Base-by-base conservation (phyloP, 306 rosid species). In the Parietaria judaica region DNA sequence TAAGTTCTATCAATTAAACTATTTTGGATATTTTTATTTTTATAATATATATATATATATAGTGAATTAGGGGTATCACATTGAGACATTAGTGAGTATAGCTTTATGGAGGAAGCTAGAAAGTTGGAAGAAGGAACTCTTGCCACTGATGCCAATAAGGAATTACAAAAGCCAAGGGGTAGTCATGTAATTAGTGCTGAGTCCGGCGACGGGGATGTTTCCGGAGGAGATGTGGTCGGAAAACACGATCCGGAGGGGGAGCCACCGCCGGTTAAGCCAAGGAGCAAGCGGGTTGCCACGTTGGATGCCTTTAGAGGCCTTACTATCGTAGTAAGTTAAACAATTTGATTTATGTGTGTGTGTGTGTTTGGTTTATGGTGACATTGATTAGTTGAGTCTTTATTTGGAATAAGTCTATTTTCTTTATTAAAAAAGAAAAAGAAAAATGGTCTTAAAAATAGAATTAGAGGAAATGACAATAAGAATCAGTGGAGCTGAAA, bases 241-340 rank as follows among this genome's bases (percentile, higher is more conserved):
- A 62, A 60, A 63, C 68, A n/a, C 8, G 57, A 59, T 9, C 64
- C 31, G 17, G n/a, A 65, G n/a, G 56, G 65, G 41, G 51, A 53
- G 36, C 71, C 66, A 7, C 66, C 67, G 17, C 4, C 17, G 58
- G 72, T 56, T 65, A 84, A 56, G 78, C 83, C 61, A 15, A 90
- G 72, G 68, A 60, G 80, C 58, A 90, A 86, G 81, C 77, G 97
- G 71, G 69, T 90, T 39, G 95, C 97, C 16, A 84, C 97, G 58
- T 70, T 90, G 13, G 97, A 90, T 75, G 85, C 90, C 23, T 86
- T 90, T 66, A 79, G 97, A 69, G 97, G 97, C 65, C 97, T 90
- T 68, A 90, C 97, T 63, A 84, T 82, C 5, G 97, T 86, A 95
- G 95, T 86, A 61, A 5, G 6, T 72, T 45, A 11, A 3, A 53